These are phyloP conservation scores for Saccharomyces hybrid DNA, from an alignment of 1,139 yeast genomes.

Conservation along the genomic window DNA sequence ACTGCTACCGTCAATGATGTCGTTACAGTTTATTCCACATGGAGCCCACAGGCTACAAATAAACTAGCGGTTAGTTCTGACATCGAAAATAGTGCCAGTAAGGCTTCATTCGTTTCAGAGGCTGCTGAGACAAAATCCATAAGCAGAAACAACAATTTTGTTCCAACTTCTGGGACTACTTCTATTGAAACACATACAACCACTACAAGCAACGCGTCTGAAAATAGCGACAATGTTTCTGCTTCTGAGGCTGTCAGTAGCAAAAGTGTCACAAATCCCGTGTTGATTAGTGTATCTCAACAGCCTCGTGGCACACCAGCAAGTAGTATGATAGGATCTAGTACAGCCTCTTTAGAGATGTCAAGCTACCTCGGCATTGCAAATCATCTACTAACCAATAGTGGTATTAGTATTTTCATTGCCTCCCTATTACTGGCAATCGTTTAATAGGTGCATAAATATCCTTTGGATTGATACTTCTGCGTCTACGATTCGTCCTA, in stretches of 20 bases:
- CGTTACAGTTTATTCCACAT: conserved; percentile 26
- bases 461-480: not conserved
- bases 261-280: not conserved
- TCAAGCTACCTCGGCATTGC: not conserved
- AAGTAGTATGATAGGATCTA: not conserved
- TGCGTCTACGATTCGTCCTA: not conserved
- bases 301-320: not conserved
- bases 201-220: not conserved
- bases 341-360: not conserved
- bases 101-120: not conserved
- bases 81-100: not conserved
- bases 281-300: not conserved
- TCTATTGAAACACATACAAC: not conserved
- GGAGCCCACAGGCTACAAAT: conserved; percentile 22
- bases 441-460: not conserved
- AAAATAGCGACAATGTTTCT: not conserved
- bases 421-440: not conserved
- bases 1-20: conserved; percentile 16
- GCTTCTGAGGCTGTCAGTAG: not conserved
- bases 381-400: not conserved
- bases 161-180: not conserved
- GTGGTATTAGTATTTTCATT: not conserved
- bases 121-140: not conserved
- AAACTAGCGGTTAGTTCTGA: conserved; percentile 1
- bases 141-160: not conserved